Evolutionary conservation across 352 stramenopile species (phyloP).

Genomic region (Aphanomyces stellatus): DNA sequence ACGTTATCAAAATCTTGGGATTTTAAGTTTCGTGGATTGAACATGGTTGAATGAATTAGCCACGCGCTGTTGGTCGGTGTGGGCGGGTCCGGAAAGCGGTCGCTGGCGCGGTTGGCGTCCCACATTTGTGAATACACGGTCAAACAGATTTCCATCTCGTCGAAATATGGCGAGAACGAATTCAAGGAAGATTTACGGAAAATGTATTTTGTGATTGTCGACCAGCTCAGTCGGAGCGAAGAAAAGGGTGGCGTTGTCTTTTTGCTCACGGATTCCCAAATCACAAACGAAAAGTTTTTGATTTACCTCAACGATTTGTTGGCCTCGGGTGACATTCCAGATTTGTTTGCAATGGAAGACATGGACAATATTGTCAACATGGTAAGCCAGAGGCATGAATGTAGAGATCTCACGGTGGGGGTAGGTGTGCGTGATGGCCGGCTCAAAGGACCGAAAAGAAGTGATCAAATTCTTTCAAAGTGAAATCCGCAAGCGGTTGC

Average conservation of each 20-base stretch:
- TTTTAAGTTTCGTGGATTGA: background rate
- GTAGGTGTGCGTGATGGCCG: slow-evolving; percentile 48
- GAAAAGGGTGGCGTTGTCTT: slow-evolving; percentile 88
- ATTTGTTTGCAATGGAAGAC: slow-evolving; percentile 92
- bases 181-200: slow-evolving; percentile 95
- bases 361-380: slow-evolving; percentile 91
- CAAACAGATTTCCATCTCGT: slow-evolving; percentile 91
- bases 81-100: slow-evolving; percentile 91
- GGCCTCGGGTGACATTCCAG: slow-evolving; percentile 88
- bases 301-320: slow-evolving; percentile 95
- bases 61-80: slow-evolving; percentile 93
- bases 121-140: slow-evolving; percentile 91
- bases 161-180: slow-evolving; percentile 92
- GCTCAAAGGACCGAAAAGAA: slow-evolving; percentile 84
- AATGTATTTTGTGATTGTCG: slow-evolving; percentile 91
- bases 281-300: slow-evolving; percentile 95
- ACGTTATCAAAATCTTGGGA: background rate
- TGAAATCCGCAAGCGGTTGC: slow-evolving; percentile 92
- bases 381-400: background rate
- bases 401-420: background rate
- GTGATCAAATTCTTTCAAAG: slow-evolving; percentile 93
- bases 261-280: slow-evolving; percentile 92
- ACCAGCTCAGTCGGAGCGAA: slow-evolving; percentile 82
- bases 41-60: slow-evolving; percentile 22
- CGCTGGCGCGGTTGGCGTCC: slow-evolving; percentile 85